Evolutionary conservation across 768 basidiomycete genomes (phyloP), one percentile per base, ranked within the genome.

Genomic region (Mrakia gelida): DNA sequence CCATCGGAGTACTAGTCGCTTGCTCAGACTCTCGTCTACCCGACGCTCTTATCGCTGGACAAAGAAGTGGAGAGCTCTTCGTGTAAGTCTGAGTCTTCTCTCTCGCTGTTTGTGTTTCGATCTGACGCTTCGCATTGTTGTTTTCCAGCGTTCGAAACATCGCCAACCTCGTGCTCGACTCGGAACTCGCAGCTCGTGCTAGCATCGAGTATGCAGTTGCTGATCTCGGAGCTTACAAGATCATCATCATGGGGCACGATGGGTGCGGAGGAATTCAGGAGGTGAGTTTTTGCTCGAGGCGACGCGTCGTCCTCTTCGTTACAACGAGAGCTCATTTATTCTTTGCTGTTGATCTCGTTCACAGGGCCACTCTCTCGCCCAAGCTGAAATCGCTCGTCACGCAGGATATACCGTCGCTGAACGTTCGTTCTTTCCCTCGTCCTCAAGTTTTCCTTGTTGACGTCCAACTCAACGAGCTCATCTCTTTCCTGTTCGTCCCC

Each of bases 101-200:
- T 21, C 49, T 52, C 49, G 45, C 9, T 15, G 5, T 45, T 52
- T 13, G 1, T 52, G 11, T 16, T 52, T 7, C 49, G 23, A 18
- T 67, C 65, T 67, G 65, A 38, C 7, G 32, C 10, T 1, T 30
- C 34, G 16, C 23, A 16, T 18, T 30, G 38, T 52, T 16, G 15
- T 52, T 52, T 52, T 52, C 2, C 49, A 52, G 49, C 67, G 67
- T 70, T 41, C 67, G 67, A 43, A 70, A 70, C 67, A 70, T 70
- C n/a, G 67, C 67, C 67, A 70, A 70, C 67, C 67, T 70, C 21
- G 67, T 70, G 11, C 67, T 70, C 38, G 67, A 70, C 67, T 45
- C 67, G 18, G 67, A 70, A 13, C 41, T 41, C 41, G 67, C 67
- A 23, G 67, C 67, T 13, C 13, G 67, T 26, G 67, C 67, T 6